Percentiles rank a stretch among this genome's conserved stretches.
phyloP scores from a whole-genome alignment of 495 filamentous ascomycete species.

The Lichenothelia convexa region DNA sequence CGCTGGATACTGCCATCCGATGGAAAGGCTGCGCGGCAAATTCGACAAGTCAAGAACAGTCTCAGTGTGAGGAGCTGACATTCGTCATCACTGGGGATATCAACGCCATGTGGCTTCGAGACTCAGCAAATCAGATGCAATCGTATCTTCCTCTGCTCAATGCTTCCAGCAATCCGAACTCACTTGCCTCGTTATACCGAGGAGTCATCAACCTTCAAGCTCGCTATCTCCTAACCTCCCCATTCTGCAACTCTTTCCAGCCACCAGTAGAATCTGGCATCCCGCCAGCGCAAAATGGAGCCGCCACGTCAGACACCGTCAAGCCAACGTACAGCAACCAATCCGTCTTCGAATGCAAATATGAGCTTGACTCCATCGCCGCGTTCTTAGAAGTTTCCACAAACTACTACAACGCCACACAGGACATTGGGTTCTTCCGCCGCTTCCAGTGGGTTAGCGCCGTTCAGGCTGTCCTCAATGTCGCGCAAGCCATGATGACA shows the following conservation, averaged over 20 bases:
- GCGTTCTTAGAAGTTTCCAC: slow-evolving; percentile 43
- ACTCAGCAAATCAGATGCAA: slow-evolving; percentile 48
- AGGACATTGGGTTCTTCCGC: slow-evolving; percentile 37
- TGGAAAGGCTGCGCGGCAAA: slow-evolving; percentile 40
- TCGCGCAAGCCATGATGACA: slow-evolving; percentile 38
- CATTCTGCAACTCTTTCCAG: slow-evolving; percentile 49
- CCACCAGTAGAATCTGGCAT: slow-evolving; percentile 37
- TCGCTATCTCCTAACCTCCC: slow-evolving; percentile 37
- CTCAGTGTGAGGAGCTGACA: slow-evolving; percentile 45
- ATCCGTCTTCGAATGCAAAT: slow-evolving; percentile 46
- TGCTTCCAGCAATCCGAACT: slow-evolving; percentile 28
- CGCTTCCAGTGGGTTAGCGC: slow-evolving; percentile 42
- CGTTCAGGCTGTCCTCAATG: slow-evolving; percentile 33
- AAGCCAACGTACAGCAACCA: slow-evolving; percentile 29
- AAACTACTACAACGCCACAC: slow-evolving; percentile 37
- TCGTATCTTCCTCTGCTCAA: slow-evolving; percentile 41
- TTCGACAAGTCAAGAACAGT: slow-evolving; percentile 34
- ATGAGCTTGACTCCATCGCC: slow-evolving; percentile 49
- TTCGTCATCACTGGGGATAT: slow-evolving; percentile 49
- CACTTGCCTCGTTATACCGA: slow-evolving; percentile 38
- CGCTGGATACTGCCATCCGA: slow-evolving; percentile 47
- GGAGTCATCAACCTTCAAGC: slow-evolving; percentile 51
- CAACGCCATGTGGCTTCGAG: slow-evolving; percentile 55
- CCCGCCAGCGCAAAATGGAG: slow-evolving; percentile 27
- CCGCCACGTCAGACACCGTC: slow-evolving; percentile 28